Evolutionary conservation across 257 asterid genomes (phyloP).

Genomic region (Solanum stenotomum): DNA sequence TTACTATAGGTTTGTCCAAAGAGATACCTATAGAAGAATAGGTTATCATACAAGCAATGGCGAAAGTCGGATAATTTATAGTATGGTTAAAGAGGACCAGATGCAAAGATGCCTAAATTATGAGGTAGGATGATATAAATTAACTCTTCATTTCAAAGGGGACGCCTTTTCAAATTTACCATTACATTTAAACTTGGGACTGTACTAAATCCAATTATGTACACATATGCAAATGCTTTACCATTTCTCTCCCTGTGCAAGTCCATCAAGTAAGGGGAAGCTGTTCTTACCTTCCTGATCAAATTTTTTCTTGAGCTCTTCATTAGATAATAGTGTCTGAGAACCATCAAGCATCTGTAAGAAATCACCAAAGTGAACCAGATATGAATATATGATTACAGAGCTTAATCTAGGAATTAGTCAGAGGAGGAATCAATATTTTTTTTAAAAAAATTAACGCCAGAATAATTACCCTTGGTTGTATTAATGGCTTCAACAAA

Average conservation of each 20-base stretch:
- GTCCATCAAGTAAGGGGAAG: not conserved
- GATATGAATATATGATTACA: not conserved
- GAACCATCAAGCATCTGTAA: conserved; percentile 78
- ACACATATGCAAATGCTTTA: not conserved
- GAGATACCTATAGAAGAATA: conserved; percentile 47
- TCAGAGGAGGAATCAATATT: not conserved
- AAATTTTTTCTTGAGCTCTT: conserved; percentile 66
- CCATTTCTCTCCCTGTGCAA: not conserved
- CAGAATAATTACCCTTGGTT: not conserved
- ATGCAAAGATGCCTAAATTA: not conserved
- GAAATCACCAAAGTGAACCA: conserved; percentile 3
- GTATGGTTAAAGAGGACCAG: not conserved
- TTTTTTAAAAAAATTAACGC: not conserved
- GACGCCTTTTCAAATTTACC: not conserved
- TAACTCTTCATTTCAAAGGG: not conserved
- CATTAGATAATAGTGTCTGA: conserved; percentile 68
- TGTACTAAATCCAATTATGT: not conserved
- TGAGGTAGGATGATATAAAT: not conserved
- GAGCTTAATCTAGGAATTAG: not conserved
- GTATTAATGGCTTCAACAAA: not conserved
- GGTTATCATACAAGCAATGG: not conserved
- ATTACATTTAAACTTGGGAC: not conserved
- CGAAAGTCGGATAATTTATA: not conserved
- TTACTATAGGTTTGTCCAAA: conserved; percentile 52
- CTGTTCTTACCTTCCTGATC: conserved; percentile 67